Conservation (phyloP, 306 rosid species). For the Vigna angularis region DNA sequence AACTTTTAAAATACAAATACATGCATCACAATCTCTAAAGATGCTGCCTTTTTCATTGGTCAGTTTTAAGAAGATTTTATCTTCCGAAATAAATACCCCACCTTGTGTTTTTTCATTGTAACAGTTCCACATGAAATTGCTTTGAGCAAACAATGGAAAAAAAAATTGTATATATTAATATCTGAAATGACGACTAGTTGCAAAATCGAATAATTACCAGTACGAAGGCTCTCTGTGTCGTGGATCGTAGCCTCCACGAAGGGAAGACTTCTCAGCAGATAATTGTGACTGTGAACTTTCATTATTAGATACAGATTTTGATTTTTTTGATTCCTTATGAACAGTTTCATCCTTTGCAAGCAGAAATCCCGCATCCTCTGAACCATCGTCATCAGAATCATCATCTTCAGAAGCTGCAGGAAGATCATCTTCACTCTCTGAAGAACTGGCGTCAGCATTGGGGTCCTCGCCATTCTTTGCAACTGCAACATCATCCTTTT, state of each 20-base stretch:
- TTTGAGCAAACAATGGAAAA: conserved; percentile 12
- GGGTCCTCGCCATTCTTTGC: conserved; percentile 48
- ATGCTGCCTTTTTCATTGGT: background rate
- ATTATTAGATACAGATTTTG: conserved; percentile 42
- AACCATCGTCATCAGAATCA: conserved; percentile 65
- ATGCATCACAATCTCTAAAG: background rate
- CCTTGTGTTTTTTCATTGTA: background rate
- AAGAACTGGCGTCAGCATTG: conserved; percentile 58
- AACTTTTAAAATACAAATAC: background rate
- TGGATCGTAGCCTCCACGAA: conserved; percentile 90
- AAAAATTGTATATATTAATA: background rate
- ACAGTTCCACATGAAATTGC: background rate
- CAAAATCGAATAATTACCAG: conserved; percentile 60
- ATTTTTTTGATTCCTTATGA: conserved; percentile 42
- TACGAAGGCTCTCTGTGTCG: conserved; percentile 84
- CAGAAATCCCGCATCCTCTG: conserved; percentile 58
- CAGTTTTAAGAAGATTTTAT: background rate
- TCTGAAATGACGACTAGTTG: conserved; percentile 4
- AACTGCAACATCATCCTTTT: conserved; percentile 38
- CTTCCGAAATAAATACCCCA: background rate
- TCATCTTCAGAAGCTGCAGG: conserved; percentile 72
- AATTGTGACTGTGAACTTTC: conserved; percentile 47
- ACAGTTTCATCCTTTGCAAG: conserved; percentile 52
- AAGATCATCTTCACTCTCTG: conserved; percentile 66
- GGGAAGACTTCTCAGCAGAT: conserved; percentile 52